phyloP scores from a whole-genome alignment of 2,329 filamentous ascomycete species.

The Xylaria sp. region DNA sequence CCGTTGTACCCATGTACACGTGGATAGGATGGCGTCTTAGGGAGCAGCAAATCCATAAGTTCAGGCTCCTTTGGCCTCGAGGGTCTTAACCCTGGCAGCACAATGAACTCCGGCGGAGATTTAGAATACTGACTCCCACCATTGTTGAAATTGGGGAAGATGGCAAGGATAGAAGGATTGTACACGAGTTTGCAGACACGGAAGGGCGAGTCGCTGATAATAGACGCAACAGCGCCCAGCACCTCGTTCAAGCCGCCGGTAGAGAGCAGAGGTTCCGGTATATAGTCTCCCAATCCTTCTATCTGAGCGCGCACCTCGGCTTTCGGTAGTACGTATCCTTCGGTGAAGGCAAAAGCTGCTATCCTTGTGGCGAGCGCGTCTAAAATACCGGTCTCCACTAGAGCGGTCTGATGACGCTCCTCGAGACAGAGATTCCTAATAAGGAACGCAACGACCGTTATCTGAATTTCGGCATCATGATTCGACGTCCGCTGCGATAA shows the following conservation, averaged over 20 bases:
- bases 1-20: constrained; percentile 47
- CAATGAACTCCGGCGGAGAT: constrained; percentile 64
- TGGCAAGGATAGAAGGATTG: constrained; percentile 74
- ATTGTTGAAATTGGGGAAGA: constrained; percentile 72
- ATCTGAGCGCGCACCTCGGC: constrained; percentile 66
- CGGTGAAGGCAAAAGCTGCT: constrained; percentile 74
- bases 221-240: constrained; percentile 79
- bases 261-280: constrained; percentile 71
- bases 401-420: constrained; percentile 74
- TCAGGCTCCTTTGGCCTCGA: constrained; percentile 59
- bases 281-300: constrained; percentile 65
- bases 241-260: constrained; percentile 73
- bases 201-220: constrained; percentile 83
- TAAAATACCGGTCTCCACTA: constrained; percentile 79
- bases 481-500: constrained; percentile 68
- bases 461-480: constrained; percentile 68
- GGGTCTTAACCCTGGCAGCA: constrained; percentile 62
- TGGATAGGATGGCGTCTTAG: constrained; percentile 59
- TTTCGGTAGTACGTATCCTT: constrained; percentile 75
- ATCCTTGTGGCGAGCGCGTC: constrained; percentile 81
- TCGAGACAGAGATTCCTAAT: constrained; percentile 72
- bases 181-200: constrained; percentile 77
- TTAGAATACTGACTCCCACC: constrained; percentile 60
- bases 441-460: constrained; percentile 67
- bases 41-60: constrained; percentile 74